Conservation (phyloP, 176 grass and related monocot species). For the Triticum monococcum region DNA sequence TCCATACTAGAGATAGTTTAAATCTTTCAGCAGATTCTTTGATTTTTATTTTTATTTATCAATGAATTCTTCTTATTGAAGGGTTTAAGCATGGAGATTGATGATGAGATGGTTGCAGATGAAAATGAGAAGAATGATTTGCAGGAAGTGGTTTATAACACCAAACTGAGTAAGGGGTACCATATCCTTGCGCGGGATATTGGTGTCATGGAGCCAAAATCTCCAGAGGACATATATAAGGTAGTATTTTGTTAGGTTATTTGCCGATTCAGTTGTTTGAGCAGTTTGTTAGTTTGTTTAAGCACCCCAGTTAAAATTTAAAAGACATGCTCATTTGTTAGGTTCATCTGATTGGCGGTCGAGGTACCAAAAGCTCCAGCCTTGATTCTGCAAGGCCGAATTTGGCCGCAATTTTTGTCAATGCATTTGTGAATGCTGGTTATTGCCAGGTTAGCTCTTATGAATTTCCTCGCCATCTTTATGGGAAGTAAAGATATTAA, state of each 20-base stretch:
- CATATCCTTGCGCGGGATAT: constrained; percentile 68
- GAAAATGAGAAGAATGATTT: constrained; percentile 57
- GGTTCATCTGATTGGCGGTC: constrained; percentile 78
- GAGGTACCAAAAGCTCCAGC: constrained; percentile 57
- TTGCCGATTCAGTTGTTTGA: constrained; percentile 1
- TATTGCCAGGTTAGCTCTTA: constrained; percentile 75
- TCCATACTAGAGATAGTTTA: not conserved
- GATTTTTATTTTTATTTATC: not conserved
- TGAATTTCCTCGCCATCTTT: constrained; percentile 20
- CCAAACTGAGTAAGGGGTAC: constrained; percentile 57
- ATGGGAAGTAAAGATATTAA: constrained; percentile 9
- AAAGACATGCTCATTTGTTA: constrained; percentile 19
- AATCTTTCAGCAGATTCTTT: not conserved
- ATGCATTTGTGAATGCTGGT: constrained; percentile 99
- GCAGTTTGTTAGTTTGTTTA: not conserved
- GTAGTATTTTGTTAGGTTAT: constrained; percentile 20
- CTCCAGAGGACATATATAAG: constrained; percentile 78
- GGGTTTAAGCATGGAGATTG: constrained; percentile 59
- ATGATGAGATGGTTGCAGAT: constrained; percentile 80
- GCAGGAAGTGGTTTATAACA: constrained; percentile 56
- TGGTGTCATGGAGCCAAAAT: constrained; percentile 73
- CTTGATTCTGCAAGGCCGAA: constrained; percentile 98
- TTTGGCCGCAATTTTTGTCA: constrained; percentile 87
- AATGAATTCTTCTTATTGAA: constrained; percentile 22
- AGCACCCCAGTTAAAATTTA: not conserved